These are phyloP conservation scores for Linnemannia exigua DNA, from an alignment of 192 early-diverging fungal species.

Conservation along the genomic window DNA sequence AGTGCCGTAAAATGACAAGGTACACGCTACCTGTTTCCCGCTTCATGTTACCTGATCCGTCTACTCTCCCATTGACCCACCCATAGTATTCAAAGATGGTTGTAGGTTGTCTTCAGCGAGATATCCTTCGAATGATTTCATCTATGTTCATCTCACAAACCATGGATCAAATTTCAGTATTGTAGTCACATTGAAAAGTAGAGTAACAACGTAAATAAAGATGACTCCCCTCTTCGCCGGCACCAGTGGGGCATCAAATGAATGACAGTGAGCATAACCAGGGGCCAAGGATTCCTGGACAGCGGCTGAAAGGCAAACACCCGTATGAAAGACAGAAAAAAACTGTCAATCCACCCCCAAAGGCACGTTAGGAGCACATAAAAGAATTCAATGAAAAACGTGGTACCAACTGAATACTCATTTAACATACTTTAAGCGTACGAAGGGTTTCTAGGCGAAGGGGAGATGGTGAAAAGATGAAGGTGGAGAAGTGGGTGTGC, in stretches of 20 bases:
- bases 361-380: conserved; percentile 12
- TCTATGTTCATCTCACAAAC: background rate
- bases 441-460: background rate
- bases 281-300: conserved; percentile 11
- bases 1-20: no score
- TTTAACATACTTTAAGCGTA: background rate
- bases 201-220: no score
- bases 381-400: background rate
- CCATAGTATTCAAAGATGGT: no score
- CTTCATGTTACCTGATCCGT: no score
- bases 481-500: no score
- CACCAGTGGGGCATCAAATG: conserved; percentile 12
- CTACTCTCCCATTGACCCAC: no score
- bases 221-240: conserved; percentile 16
- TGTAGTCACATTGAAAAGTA: background rate
- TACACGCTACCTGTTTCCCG: no score
- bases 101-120: background rate
- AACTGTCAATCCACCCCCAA: conserved; percentile 4
- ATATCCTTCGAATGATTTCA: conserved; percentile 3
- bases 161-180: background rate
- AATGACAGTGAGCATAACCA: conserved; percentile 21
- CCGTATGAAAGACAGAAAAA: conserved; percentile 11
- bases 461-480: background rate
- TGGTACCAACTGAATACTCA: background rate
- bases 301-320: conserved; percentile 14